Evolutionary conservation across 108 stramenopile genomes (phyloP), one percentile per base, ranked within the genome.

Genomic region (Cyclotella cryptica): DNA sequence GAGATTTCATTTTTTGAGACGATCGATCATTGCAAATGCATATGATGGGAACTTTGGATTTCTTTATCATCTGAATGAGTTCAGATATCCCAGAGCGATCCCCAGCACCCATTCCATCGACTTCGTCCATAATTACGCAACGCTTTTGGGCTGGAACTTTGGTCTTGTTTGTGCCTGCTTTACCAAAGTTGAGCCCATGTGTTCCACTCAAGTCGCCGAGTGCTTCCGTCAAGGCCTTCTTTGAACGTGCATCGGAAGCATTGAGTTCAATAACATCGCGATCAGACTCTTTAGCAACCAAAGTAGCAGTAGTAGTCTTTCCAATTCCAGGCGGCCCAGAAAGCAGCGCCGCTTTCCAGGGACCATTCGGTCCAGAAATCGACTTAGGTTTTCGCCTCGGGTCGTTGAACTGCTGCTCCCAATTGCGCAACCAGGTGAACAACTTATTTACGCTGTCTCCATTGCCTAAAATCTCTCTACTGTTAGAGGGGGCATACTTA

Each of bases 1-100:
- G 82, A 65, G 89, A 79, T 60, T 84, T 88, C 47, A 98, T 86
- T 76, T 97, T 97, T 53, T 88, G 92, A 35, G 83, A 88, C 78
- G 95, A 95, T 13, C 98, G 90, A 81, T 99, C 99, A 74, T 99
- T 99, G 74, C 99, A 99, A 80, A 99, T 98, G 83, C 97, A 98
- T 77, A 99, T 98, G 69, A 99, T 98, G 24, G 99, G 99, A 29
- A 96, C 93, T 72, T 87, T 90, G 73, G 89, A 91, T 65, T 90
- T 88, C 83, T 98, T 98, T 78, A 99, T 98, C 87, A 98, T 93
- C 70, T 89, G 83, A 70, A 99, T 98, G 52, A 99, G 83, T 82
- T 98, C 98, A 26, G 87, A 75, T 78, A 94, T 97, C 1, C 98
- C 98, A 62, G 93, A 89, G 21, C 98, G 80, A 85, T 99, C 99